Base-by-base conservation (phyloP, 129 eudicot species). In the Helichrysum umbraculigerum region DNA sequence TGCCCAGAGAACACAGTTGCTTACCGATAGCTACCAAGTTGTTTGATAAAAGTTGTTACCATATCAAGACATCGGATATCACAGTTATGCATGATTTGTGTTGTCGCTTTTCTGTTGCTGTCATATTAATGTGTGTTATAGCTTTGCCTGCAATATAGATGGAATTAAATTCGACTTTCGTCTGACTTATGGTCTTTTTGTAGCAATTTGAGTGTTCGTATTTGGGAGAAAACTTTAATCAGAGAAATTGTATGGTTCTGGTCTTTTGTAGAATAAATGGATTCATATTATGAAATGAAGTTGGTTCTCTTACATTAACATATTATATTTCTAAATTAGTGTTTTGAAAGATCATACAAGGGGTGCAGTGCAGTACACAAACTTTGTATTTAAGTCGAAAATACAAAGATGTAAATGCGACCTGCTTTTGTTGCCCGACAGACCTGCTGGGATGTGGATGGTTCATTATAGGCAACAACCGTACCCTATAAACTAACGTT, bases 11-110 rank as follows among this genome's bases (percentile, higher is more conserved):
- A 86, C 91, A 22, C 79, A 82, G 52, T 83, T 95, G 21, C 76
- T 86, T 32, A 87, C 99, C 0, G 99, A 95, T 35, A 89, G 81
- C 81, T 95, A 89, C 89, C 99, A 95, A 83, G 91, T 95, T 66
- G 97, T 91, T 63, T 95, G 88, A 91, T 70, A 22, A 4, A 41
- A 52, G 74, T 35, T 29, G 64, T 54, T 62, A 57, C 16, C 28
- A 21, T 58, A 58, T 51, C 25, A 35, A 37, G 33, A 41, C n/a
- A 7, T 59, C 8, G 63, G 30, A 68, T 70, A 28, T 61, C 29
- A 61, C 34, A 39, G 44, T 41, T 58, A 28, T 57, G 54, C 29
- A 33, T 57, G 32, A 39, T 67, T 21, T 39, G 34, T 20, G 6
- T 33, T 59, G 33, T 21, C 15, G 32, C 3, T 50, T 76, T 29